Percentiles rank a stretch among this genome's conserved stretches.
Conservation (phyloP, 495 filamentous ascomycete species). For the Lasiosphaeria miniovina region DNA sequence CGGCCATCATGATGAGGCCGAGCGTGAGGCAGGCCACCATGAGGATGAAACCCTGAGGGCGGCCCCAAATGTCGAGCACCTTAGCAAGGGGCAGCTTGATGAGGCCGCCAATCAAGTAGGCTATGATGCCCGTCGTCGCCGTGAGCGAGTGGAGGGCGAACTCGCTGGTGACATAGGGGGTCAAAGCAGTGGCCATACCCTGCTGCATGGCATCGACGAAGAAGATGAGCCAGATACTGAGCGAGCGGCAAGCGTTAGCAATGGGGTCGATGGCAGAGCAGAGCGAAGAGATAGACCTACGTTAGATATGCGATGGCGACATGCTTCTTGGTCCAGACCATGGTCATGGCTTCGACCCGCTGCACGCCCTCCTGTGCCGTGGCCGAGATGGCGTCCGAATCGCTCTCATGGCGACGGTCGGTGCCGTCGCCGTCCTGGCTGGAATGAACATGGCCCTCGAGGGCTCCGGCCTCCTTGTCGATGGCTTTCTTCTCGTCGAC, state of each 20-base stretch:
- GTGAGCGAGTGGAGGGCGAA: conserved; percentile 49
- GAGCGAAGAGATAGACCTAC: conserved; percentile 13
- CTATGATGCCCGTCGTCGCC: conserved; percentile 47
- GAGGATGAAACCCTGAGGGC: conserved; percentile 45
- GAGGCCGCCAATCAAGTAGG: conserved; percentile 59
- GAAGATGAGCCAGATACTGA: conserved; percentile 52
- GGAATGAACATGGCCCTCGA: not conserved
- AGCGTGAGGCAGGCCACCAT: conserved; percentile 40
- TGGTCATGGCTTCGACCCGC: conserved; percentile 26
- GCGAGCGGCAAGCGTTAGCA: not conserved
- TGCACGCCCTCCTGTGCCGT: conserved; percentile 27
- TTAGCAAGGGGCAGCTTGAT: conserved; percentile 61
- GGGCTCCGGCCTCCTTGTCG: conserved; percentile 23
- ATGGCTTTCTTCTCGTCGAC: conserved; percentile 9
- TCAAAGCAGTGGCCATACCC: conserved; percentile 37
- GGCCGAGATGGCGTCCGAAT: conserved; percentile 24
- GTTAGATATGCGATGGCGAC: conserved; percentile 26
- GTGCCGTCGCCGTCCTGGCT: not conserved
- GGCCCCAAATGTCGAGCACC: conserved; percentile 63
- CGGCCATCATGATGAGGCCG: conserved; percentile 52
- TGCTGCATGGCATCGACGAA: conserved; percentile 50
- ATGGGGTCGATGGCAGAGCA: not conserved
- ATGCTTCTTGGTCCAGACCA: conserved; percentile 24
- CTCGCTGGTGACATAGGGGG: conserved; percentile 46
- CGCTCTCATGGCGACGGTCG: conserved; percentile 5